Evolutionary conservation across 192 early-diverging fungal genomes (phyloP).

Genomic region (Coemansia sp.): DNA sequence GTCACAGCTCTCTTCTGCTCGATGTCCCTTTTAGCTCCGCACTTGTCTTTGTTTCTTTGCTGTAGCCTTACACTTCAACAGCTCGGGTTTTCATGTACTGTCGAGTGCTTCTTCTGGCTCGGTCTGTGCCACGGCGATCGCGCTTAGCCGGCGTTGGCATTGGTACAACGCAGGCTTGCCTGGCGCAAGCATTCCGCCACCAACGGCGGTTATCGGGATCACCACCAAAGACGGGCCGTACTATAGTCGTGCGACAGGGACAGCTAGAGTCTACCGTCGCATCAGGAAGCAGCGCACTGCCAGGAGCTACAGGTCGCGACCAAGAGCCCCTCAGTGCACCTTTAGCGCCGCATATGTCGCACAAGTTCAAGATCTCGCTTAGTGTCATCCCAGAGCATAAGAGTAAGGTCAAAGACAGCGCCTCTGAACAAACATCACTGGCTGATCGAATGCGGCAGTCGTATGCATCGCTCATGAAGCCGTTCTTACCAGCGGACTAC

Average conservation of each 20-base stretch:
- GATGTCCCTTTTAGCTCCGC: not conserved
- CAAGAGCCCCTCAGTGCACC: not conserved
- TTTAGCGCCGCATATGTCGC: conserved; percentile 6
- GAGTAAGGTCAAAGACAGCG: not conserved
- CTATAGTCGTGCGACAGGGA: conserved; percentile 2
- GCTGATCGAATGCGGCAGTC: not conserved
- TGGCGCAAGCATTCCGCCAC: not conserved
- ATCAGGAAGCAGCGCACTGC: not conserved
- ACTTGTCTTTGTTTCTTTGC: not conserved
- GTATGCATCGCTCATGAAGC: conserved; percentile 14
- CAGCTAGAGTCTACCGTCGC: conserved; percentile 3
- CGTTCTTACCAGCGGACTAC: conserved; percentile 78
- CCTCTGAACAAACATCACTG: not conserved
- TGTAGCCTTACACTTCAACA: not conserved
- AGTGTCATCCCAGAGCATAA: not conserved
- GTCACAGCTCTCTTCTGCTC: conserved; percentile 2
- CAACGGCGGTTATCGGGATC: not conserved
- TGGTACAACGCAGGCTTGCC: not conserved
- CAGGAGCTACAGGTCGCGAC: not conserved
- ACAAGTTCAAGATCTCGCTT: conserved; percentile 2
- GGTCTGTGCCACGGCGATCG: not conserved
- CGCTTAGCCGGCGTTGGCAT: not conserved
- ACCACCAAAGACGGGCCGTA: not conserved
- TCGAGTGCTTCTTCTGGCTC: not conserved
- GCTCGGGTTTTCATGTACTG: conserved; percentile 4